phyloP scores from a whole-genome alignment of 163 green algal genomes.

The Coccomyxa subellipsoidea region DNA sequence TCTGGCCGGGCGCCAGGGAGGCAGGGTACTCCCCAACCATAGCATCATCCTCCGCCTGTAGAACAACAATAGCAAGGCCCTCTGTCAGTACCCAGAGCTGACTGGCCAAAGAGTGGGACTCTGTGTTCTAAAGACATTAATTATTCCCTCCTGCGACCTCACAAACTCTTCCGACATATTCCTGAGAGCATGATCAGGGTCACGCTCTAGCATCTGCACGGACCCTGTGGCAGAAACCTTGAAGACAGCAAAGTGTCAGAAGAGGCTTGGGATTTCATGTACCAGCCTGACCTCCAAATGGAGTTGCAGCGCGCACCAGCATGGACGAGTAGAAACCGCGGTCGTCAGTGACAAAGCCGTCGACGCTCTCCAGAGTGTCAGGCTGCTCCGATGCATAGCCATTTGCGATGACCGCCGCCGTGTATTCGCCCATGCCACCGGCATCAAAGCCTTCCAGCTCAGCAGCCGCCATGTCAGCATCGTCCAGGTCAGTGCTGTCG shows the following conservation, averaged over 20 bases:
- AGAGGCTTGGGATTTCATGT: too few species aligned
- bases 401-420: neutral
- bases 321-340: neutral
- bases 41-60: slow-evolving; percentile 7
- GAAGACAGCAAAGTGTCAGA: too few species aligned
- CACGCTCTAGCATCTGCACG: too few species aligned
- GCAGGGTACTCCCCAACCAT: neutral
- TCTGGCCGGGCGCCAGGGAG: neutral
- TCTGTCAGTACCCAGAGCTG: too few species aligned
- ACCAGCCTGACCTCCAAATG: too few species aligned
- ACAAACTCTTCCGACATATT: too few species aligned
- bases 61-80: neutral
- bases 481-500: neutral
- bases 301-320: neutral
- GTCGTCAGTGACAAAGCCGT: neutral
- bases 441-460: neutral
- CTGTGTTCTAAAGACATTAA: too few species aligned
- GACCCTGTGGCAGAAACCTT: too few species aligned
- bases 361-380: neutral
- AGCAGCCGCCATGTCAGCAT: neutral
- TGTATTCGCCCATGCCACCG: neutral
- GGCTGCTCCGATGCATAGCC: neutral
- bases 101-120: too few species aligned
- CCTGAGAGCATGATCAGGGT: too few species aligned
- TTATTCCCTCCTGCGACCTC: too few species aligned